phyloP scores from a whole-genome alignment of 345 rosid genomes.

The Combretum micranthum region DNA sequence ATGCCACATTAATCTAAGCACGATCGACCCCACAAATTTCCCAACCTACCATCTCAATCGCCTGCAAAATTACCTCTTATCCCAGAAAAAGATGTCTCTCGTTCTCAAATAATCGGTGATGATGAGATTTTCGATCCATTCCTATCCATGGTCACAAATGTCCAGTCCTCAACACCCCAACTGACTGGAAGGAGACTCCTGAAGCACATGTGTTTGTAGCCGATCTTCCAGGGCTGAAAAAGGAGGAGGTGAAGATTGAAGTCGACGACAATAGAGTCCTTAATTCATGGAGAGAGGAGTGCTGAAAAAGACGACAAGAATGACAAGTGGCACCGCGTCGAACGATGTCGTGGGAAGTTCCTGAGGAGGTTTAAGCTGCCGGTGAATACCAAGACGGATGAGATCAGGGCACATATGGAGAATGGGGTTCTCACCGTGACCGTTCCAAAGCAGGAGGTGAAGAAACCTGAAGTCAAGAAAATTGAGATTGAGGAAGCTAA shows the following conservation, averaged over 20 bases:
- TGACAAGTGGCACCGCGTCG: conserved; percentile 41
- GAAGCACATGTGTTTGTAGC: conserved; percentile 30
- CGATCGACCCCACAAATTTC: too few species aligned
- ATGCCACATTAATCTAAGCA: too few species aligned
- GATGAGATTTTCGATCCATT: conserved; percentile 38
- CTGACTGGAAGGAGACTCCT: conserved; percentile 46
- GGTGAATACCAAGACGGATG: conserved; percentile 30
- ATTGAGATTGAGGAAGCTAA: conserved; percentile 32
- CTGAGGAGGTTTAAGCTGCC: conserved; percentile 40
- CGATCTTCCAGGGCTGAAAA: conserved; percentile 43
- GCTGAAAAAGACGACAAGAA: conserved; percentile 20
- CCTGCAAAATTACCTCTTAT: too few species aligned
- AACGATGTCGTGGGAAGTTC: conserved; percentile 29
- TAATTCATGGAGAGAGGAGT: conserved; percentile 31
- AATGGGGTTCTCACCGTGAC: conserved; percentile 37
- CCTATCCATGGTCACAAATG: conserved; percentile 38
- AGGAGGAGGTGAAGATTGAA: conserved; percentile 41
- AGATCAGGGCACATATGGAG: conserved; percentile 35
- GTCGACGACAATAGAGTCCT: conserved; percentile 27
- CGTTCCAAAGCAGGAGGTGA: conserved; percentile 28
- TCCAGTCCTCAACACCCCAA: conserved; percentile 38
- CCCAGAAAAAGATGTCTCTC: conserved; percentile 24
- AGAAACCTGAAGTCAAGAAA: conserved; percentile 26
- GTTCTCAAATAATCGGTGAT: conserved; percentile 23
- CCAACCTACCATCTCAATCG: too few species aligned